Base-by-base conservation (phyloP, 139 green algal genomes). In the Chlamydomonas applanata region DNA sequence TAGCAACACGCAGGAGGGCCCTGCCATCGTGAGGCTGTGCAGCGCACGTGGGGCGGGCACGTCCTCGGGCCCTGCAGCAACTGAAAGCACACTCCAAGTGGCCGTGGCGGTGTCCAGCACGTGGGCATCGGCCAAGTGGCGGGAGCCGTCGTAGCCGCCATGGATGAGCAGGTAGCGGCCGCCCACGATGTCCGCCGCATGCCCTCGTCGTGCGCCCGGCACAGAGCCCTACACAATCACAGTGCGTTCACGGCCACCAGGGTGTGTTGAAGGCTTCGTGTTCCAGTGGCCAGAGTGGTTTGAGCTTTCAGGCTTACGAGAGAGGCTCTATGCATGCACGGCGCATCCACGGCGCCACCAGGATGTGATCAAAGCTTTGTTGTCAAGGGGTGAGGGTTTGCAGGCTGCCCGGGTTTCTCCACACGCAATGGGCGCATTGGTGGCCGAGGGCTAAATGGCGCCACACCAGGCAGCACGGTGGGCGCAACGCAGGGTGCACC, bases 91-190 rank as follows among this genome's bases (percentile, higher is more conserved):
- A 4, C 73, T 63, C 83, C 83, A 89, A 2, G 22, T 63, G 27
- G 49, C 45, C 9, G 71, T 81, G 25, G 35, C 5, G 0, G 75
- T 85, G 75, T 89, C 84, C 34, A 87, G 79, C 22, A 80, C 64
- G 27, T 68, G 75, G 4, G 36, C 73, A 54, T 86, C 77, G 20
- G 24, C 35, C 70, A 88, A 66, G 40, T 79, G 24, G 3, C 44
- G 24, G 13, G 36, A 16, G 2, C 25, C 27, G 57, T 86, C 67
- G 60, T 82, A 90, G 33, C 85, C 85, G 30, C 85, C 85, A 59
- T 86, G 79, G 20, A 90, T 59, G 52, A 88, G 35, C 63, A 90
- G 64, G 68, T 88, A 83, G 29, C 77, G 79, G n/a, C 69, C 76
- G 3, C 69, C 66, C 25, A 88, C 57, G 36, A 85, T 54, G 27